phyloP scores from a whole-genome alignment of 2,329 filamentous ascomycete species.

The Alternaria sp. region DNA sequence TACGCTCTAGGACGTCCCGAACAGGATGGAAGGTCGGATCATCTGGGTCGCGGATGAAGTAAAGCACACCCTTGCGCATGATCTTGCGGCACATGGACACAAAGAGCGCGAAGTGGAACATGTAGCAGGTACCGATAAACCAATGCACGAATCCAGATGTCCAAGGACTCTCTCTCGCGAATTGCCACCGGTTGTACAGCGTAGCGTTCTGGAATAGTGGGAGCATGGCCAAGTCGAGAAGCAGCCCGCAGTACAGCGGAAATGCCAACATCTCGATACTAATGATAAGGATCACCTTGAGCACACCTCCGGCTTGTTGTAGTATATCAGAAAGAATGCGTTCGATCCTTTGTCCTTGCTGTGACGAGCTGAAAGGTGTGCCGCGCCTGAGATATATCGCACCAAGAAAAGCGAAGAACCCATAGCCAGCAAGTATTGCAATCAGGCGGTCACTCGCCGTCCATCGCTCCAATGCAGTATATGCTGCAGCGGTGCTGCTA shows the following conservation, averaged over 20 bases:
- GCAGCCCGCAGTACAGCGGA: conserved; percentile 89
- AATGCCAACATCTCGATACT: conserved; percentile 99
- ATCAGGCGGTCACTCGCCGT: conserved; percentile 63
- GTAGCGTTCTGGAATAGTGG: conserved; percentile 87
- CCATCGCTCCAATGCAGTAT: conserved; percentile 50
- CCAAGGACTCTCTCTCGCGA: conserved; percentile 78
- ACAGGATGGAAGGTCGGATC: conserved; percentile 98
- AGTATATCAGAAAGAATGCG: conserved; percentile 80
- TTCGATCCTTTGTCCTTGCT: conserved; percentile 66
- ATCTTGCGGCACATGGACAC: conserved; percentile 99
- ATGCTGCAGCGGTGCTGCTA: conserved; percentile 23
- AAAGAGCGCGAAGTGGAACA: conserved; percentile 99
- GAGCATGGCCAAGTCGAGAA: conserved; percentile 86
- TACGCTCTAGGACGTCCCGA: conserved; percentile 92
- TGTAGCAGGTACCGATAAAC: conserved; percentile 98
- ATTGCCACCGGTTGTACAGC: conserved; percentile 76
- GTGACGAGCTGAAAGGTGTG: conserved; percentile 67
- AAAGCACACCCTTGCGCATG: conserved; percentile 91
- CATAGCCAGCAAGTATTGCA: conserved; percentile 82
- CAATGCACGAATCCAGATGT: conserved; percentile 97
- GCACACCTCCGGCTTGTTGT: conserved; percentile 91
- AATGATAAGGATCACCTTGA: conserved; percentile 98
- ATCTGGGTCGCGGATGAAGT: conserved; percentile 97
- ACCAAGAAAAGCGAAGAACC: conserved; percentile 74
- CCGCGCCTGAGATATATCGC: conserved; percentile 80